Evolutionary conservation across 1,284 basidiomycete genomes (phyloP), one percentile per base, ranked within the genome.

Genomic region (Sphagnurus paluster): DNA sequence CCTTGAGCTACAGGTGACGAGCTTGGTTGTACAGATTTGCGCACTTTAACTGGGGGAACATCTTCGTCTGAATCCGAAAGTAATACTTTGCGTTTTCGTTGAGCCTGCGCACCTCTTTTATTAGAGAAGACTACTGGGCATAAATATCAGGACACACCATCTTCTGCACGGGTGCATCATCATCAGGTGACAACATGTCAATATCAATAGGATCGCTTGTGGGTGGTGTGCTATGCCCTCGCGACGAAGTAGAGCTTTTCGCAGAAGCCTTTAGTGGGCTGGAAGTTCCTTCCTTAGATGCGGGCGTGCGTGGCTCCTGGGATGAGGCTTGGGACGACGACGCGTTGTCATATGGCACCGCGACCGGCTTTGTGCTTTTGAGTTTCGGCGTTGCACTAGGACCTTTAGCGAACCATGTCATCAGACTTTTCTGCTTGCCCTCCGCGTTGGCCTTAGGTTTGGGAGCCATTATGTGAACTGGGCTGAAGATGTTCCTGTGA

Each of bases 131-230:
- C 8, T 19, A n/a, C 25, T n/a, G n/a, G 46, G 37, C 10, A n/a
- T 16, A 36, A 13, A 8, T n/a, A 24, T 23, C 29, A 25, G 10
- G 42, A 64, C 70, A 48, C 39, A 74, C 74, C 42, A 59, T 54
- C 52, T 64, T 69, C 39, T 58, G 59, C 25, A 62, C 56, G 35
- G 52, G 59, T 36, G 60, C 52, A 24, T 72, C 72, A 17, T 75
- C 75, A 4, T 74, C 76, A 17, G 76, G 76, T 5, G 71, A 72
- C 32, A 79, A 51, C 80, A 87, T 81, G 57, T 88, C 87, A 4
- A 90, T 73, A 52, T 90, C 86, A 45, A 88, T 76, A 16, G 76
- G 71, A 52, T 90, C 85, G 54, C 87, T 90, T 1, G 84, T 86
- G 0, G 87, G 86, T 13, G 87, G 87, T 1, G 83, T 86, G 48